Evolutionary conservation across 306 rosid species (phyloP).

Genomic region (Canavalia gladiata): DNA sequence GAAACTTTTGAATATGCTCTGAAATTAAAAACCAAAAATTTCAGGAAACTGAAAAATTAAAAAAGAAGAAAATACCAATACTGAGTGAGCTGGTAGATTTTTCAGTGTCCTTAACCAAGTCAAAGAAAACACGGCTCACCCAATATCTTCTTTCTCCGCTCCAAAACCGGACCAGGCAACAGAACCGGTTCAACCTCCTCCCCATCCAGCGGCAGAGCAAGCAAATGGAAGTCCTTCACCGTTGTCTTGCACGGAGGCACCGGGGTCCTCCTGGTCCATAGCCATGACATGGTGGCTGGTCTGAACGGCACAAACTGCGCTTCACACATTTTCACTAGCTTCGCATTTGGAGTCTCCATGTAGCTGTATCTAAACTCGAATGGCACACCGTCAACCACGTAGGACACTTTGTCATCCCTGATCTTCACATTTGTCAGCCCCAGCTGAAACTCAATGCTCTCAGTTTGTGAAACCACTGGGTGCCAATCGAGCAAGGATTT

Average conservation of each 20-base stretch:
- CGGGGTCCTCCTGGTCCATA: slow-evolving; percentile 81
- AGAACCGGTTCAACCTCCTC: slow-evolving; percentile 71
- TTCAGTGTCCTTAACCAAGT: slow-evolving; percentile 54
- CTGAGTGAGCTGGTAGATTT: slow-evolving; percentile 60
- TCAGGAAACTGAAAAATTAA: not conserved
- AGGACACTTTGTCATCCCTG: slow-evolving; percentile 61
- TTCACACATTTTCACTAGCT: slow-evolving; percentile 73
- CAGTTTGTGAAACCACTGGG: slow-evolving; percentile 5
- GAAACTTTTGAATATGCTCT: not conserved
- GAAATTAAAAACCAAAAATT: not conserved
- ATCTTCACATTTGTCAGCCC: slow-evolving; percentile 58
- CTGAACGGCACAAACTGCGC: slow-evolving; percentile 70
- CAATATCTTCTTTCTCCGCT: slow-evolving; percentile 67
- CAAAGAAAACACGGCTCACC: slow-evolving; percentile 73
- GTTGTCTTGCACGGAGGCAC: slow-evolving; percentile 71
- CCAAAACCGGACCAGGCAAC: slow-evolving; percentile 63
- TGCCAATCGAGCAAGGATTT: slow-evolving; percentile 28
- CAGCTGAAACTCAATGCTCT: slow-evolving; percentile 6
- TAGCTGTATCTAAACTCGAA: slow-evolving; percentile 89
- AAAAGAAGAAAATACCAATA: slow-evolving; percentile 47
- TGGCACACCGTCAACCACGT: slow-evolving; percentile 60
- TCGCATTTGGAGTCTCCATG: slow-evolving; percentile 75
- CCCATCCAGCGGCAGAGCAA: slow-evolving; percentile 65
- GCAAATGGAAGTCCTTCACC: slow-evolving; percentile 66
- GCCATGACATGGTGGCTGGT: slow-evolving; percentile 65